Evolutionary conservation across 225 moss, liverwort and hornwort genomes (phyloP).

Genomic region (Polytrichum commune): DNA sequence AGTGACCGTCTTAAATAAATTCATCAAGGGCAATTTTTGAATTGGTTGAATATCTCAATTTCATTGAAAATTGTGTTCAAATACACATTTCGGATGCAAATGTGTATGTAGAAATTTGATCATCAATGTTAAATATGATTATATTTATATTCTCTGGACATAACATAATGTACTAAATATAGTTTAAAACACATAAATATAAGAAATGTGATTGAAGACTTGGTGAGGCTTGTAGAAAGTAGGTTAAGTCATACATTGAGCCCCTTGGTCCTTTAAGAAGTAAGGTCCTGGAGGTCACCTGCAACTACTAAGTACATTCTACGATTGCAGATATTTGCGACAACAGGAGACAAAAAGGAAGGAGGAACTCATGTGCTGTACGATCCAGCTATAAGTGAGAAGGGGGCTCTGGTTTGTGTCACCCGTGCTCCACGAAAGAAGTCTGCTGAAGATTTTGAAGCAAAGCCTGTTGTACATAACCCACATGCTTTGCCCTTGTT

Average conservation of each 20-base stretch:
- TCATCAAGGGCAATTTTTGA: too few species aligned
- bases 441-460: constrained; percentile 87
- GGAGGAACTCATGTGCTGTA: constrained; percentile 84
- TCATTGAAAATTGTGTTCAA: too few species aligned
- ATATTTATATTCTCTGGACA: too few species aligned
- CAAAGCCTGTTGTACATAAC: constrained; percentile 84
- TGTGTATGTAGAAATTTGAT: background rate
- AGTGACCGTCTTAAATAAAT: too few species aligned
- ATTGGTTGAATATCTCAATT: too few species aligned
- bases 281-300: background rate
- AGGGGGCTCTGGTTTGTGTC: constrained; percentile 91
- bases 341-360: constrained; percentile 77
- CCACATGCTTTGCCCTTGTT: constrained; percentile 98
- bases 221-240: background rate
- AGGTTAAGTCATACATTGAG: background rate
- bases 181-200: too few species aligned
- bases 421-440: constrained; percentile 90
- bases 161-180: too few species aligned
- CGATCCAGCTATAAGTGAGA: constrained; percentile 90
- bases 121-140: too few species aligned
- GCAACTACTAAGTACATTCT: background rate
- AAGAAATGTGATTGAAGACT: background rate
- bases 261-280: background rate
- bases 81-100: too few species aligned
- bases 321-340: constrained; percentile 74